Percentiles rank a stretch among this genome's conserved stretches.
These are phyloP conservation scores for Haplosporangium gracile DNA, from an alignment of 192 early-diverging fungal genomes.

Conservation along the genomic window DNA sequence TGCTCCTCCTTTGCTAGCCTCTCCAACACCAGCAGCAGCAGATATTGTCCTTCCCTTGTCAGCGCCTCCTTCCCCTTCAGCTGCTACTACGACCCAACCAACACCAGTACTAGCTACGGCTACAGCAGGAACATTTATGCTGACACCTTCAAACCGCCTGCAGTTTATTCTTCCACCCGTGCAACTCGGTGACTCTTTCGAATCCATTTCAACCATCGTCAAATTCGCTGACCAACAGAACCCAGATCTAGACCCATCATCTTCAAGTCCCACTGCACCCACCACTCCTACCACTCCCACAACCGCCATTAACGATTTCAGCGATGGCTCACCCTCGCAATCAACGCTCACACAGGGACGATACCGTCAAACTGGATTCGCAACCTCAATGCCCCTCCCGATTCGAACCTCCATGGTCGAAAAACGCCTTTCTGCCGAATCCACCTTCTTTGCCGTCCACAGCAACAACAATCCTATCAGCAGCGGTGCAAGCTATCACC, in stretches of 20 bases:
- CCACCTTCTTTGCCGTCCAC: background rate
- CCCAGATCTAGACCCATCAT: background rate
- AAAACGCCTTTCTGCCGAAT: background rate
- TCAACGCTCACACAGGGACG: background rate
- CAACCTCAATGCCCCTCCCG: slow-evolving; percentile 27
- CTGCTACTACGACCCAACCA: background rate
- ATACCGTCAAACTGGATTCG: slow-evolving; percentile 7
- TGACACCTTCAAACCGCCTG: slow-evolving; percentile 26
- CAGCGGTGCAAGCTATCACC: background rate
- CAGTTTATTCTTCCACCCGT: slow-evolving; percentile 42
- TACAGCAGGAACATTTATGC: background rate
- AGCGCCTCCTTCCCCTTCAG: background rate
- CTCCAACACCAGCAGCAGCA: background rate
- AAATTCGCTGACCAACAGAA: background rate
- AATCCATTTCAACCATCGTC: slow-evolving; percentile 4
- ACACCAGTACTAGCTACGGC: background rate
- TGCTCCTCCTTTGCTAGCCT: background rate
- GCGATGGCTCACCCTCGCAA: background rate
- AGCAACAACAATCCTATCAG: background rate
- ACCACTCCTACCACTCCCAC: background rate
- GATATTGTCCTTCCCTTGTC: background rate
- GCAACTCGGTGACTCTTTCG: slow-evolving; percentile 44
- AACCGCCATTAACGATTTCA: background rate
- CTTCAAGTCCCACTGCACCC: background rate
- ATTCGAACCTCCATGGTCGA: slow-evolving; percentile 31